Conservation (phyloP, 2,329 filamentous ascomycete species). For the Calonectria crousiana region DNA sequence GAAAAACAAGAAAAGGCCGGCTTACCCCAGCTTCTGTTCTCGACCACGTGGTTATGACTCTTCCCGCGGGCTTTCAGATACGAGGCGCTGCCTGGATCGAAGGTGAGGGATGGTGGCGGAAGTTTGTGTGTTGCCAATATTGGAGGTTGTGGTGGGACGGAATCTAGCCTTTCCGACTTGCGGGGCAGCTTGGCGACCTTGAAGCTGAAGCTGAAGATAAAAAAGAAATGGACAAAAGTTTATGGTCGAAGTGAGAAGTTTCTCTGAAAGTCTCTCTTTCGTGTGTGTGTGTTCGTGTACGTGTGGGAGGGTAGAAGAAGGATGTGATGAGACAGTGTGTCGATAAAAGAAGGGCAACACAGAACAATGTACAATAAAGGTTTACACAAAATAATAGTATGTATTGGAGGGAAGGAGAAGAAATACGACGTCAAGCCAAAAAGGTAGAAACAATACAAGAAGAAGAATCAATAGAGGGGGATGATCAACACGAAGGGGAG, state of each 20-base stretch:
- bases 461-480: background rate
- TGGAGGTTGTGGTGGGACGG: background rate
- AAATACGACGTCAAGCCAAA: background rate
- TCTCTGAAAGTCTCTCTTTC: background rate
- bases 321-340: slow-evolving; percentile 37
- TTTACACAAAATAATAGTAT: background rate
- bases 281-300: background rate
- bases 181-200: background rate
- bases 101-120: slow-evolving; percentile 8
- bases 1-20: background rate
- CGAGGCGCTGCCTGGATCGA: slow-evolving; percentile 1
- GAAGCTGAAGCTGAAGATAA: background rate
- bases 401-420: background rate
- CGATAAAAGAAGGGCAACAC: slow-evolving; percentile 30
- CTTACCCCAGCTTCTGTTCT: background rate
- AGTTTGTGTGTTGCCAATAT: slow-evolving; percentile 17
- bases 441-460: slow-evolving; percentile 6
- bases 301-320: background rate
- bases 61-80: background rate
- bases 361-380: slow-evolving; percentile 26
- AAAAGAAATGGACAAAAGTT: background rate
- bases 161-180: slow-evolving; percentile 18
- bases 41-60: background rate
- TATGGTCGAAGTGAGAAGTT: slow-evolving; percentile 1
- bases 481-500: background rate